Evolutionary conservation across 73 alveolate genomes (phyloP), one percentile per base, ranked within the genome.

Genomic region (Effrenium voratum): DNA sequence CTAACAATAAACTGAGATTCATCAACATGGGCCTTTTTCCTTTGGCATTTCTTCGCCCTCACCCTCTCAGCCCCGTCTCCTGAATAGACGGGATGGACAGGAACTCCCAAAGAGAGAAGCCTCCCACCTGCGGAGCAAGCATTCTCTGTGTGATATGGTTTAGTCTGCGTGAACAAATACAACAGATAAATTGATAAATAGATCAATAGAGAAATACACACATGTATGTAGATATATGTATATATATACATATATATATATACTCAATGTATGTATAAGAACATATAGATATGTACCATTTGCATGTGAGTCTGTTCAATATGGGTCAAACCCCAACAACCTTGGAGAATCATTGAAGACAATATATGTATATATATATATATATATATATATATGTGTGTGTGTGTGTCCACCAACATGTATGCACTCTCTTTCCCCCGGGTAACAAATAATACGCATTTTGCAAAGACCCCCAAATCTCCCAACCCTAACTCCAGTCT

Each of bases 71-170:
- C 2, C 3, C 66, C 5, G 2, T 76, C 45, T 52, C 97, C 97
- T 90, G 97, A 40, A 79, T 90, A 57, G 97, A 90, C n/a, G 97
- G 97, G 16, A 90, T 90, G 97, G 97, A 90, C 57, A 90, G 88
- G 57, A 90, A 90, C 36, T 90, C 97, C 97, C 97, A 90, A 22
- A 66, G 68, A 36, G 95, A 47, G 47, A 87, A 87, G 66, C 95
- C 95, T 5, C 84, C 28, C 13, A 72, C 83, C 95, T 87, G 57
- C 32, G 32, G 36, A 3, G 32, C 45, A 46, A 63, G 34, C 22
- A 6, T n/a, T n/a, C n/a, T n/a, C n/a, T n/a, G n/a, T n/a, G n/a
- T n/a, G n/a, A n/a, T n/a, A n/a, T n/a, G n/a, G n/a, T n/a, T n/a
- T n/a, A n/a, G n/a, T n/a, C n/a, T n/a, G n/a, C n/a, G n/a, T n/a